Base-by-base conservation (phyloP, 106 monocot genomes). In the Hemerocallis citrina region DNA sequence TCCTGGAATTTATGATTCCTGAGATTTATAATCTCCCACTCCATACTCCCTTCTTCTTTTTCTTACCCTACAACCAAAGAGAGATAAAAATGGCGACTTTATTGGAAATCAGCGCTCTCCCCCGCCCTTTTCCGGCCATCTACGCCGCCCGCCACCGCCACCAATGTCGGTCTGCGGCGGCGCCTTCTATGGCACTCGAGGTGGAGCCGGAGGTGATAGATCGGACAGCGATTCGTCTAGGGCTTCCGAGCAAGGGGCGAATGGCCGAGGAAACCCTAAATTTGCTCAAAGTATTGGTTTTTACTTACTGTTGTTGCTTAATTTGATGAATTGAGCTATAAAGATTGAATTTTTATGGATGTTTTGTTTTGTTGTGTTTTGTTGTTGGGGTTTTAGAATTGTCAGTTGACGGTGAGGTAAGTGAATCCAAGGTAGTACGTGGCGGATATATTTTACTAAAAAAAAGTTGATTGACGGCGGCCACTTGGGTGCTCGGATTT, bases 161-260 rank as follows among this genome's bases (percentile, higher is more conserved):
- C 28, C 43, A 22, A 22, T 13, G 14, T 25, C 38, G 59, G 6
- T 59, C 20, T 33, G 46, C 51, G 21, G 20, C 54, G 56, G 63
- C 64, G 27, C 31, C 73, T 5, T 34, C 44, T 30, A 28, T 66
- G 13, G 29, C 49, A 11, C 37, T 70, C 14, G 65, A 37, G 14
- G 66, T 38, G 33, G 47, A 42, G 7, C 22, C 32, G 49, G 67
- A 70, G 31, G 31, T 27, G 16, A 63, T n/a, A 39, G 86, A 91
- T 32, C 75, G 90, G 33, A 84, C 46, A 19, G 78, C 70, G 22
- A 58, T 84, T 48, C 83, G 91, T 12, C 71, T 98, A 7, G 91
- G 91, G n/a, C 74, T 91, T 23, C 91, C 96, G 52, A 87, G 87
- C 74, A 98, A 91, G 63, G 96, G 96, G n/a, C 79, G 96, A 3